Conservation (phyloP, 1,139 yeast species). For the Saccharomyces hybrid region DNA sequence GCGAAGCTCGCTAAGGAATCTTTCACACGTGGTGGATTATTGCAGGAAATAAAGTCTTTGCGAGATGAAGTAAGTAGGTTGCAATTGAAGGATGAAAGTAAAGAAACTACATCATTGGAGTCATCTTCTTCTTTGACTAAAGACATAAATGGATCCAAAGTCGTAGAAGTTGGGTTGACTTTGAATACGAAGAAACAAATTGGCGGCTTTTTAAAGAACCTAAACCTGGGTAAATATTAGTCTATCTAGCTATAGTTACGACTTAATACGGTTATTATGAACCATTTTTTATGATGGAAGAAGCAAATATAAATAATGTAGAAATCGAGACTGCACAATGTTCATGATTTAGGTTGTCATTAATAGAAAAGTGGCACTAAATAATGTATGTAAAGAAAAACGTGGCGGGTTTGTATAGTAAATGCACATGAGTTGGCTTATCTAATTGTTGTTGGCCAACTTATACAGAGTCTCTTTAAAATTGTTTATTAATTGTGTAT, state of each 20-base stretch:
- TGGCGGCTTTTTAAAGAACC: slow-evolving; percentile 22
- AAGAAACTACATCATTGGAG: slow-evolving; percentile 6
- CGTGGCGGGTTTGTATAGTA: neutral
- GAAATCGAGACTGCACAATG: neutral
- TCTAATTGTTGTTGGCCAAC: slow-evolving; percentile 12
- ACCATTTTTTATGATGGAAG: neutral
- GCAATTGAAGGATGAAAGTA: slow-evolving; percentile 5
- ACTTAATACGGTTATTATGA: slow-evolving; percentile 1
- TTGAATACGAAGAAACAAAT: slow-evolving; percentile 23
- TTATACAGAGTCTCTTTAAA: slow-evolving; percentile 38
- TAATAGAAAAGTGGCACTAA: neutral
- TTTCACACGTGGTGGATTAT: slow-evolving; percentile 11
- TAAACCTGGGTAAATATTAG: slow-evolving; percentile 13
- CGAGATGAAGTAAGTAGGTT: slow-evolving; percentile 6
- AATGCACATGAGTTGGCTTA: neutral
- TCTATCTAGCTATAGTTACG: neutral
- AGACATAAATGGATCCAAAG: slow-evolving; percentile 4
- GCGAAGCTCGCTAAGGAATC: slow-evolving; percentile 12
- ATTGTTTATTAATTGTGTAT: slow-evolving; percentile 46
- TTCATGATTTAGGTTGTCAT: neutral
- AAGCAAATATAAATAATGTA: neutral
- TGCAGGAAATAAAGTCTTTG: slow-evolving; percentile 16
- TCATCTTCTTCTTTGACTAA: neutral
- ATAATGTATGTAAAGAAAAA: neutral
- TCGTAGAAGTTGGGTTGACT: slow-evolving; percentile 24